phyloP scores from a whole-genome alignment of 805 yeast species.

The Saturnispora silvae region DNA sequence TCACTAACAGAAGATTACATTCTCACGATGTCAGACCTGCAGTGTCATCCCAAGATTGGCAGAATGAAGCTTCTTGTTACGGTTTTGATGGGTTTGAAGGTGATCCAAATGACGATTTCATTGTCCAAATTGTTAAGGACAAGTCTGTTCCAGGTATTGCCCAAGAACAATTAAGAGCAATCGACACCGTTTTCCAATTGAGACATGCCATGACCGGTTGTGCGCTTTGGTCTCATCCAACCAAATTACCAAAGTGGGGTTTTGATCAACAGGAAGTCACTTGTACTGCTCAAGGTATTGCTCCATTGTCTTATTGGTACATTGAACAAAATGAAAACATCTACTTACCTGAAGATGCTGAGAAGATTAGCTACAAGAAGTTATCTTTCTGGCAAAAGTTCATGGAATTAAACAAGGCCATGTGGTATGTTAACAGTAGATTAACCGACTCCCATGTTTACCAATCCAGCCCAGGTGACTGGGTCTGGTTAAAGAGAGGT shows the following conservation, averaged over 20 bases:
- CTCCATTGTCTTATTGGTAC: conserved; percentile 57
- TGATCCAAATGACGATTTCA: conserved; percentile 76
- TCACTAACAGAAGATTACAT: conserved; percentile 59
- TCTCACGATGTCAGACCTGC: conserved; percentile 79
- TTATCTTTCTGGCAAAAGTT: conserved; percentile 50
- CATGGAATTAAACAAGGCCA: conserved; percentile 53
- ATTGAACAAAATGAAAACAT: conserved; percentile 57
- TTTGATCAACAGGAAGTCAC: conserved; percentile 80
- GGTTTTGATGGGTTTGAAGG: conserved; percentile 71
- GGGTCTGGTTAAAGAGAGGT: conserved; percentile 73
- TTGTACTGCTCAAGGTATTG: conserved; percentile 60
- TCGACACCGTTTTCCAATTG: conserved; percentile 61
- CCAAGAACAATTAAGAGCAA: conserved; percentile 46
- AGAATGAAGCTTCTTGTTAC: conserved; percentile 68
- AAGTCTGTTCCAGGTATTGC: conserved; percentile 41
- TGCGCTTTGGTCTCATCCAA: conserved; percentile 64
- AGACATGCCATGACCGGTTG: conserved; percentile 75
- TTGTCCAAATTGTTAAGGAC: conserved; percentile 58
- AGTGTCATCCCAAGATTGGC: conserved; percentile 71
- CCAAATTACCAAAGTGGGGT: conserved; percentile 74
- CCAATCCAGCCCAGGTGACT: conserved; percentile 60
- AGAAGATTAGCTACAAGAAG: conserved; percentile 41
- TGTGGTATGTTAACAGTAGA: conserved; percentile 72
- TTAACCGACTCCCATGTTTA: conserved; percentile 59
- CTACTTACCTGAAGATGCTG: conserved; percentile 34